Evolutionary conservation across 2,329 filamentous ascomycete species (phyloP).

Genomic region (Paraphoma chrysanthemicola): DNA sequence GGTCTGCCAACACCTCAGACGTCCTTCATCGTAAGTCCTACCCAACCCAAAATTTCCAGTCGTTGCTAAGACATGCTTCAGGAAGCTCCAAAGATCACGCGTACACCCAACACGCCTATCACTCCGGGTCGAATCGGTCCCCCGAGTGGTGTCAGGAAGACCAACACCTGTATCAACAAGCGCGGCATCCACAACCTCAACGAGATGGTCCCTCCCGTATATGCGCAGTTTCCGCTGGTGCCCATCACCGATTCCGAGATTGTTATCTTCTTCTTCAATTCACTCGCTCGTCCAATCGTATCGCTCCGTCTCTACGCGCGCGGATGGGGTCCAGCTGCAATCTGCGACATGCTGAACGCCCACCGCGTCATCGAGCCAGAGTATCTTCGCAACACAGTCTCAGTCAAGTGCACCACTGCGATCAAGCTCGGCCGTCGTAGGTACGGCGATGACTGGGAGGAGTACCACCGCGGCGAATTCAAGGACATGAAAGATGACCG

Average conservation of each 20-base stretch:
- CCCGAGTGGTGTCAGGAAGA: constrained; percentile 1
- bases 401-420: constrained; percentile 35
- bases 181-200: constrained; percentile 26
- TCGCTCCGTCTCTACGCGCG: constrained; percentile 34
- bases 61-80: not conserved
- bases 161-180: constrained; percentile 19
- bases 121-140: constrained; percentile 24
- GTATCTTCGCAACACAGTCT: constrained; percentile 39
- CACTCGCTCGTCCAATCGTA: constrained; percentile 25
- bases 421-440: constrained; percentile 24
- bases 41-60: not conserved
- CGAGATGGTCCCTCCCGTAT: constrained; percentile 17
- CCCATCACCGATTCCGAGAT: constrained; percentile 39
- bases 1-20: constrained; percentile 15
- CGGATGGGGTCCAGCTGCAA: constrained; percentile 29
- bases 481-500: constrained; percentile 7
- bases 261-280: constrained; percentile 44
- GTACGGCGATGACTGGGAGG: constrained; percentile 26
- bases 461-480: constrained; percentile 6
- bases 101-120: constrained; percentile 5
- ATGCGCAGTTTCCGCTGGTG: constrained; percentile 23
- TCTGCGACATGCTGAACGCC: constrained; percentile 28
- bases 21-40: constrained; percentile 11
- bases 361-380: constrained; percentile 31
- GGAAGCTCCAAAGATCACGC: not conserved